phyloP scores from a whole-genome alignment of 1,139 yeast genomes.

The Candida buenavistaensis region DNA sequence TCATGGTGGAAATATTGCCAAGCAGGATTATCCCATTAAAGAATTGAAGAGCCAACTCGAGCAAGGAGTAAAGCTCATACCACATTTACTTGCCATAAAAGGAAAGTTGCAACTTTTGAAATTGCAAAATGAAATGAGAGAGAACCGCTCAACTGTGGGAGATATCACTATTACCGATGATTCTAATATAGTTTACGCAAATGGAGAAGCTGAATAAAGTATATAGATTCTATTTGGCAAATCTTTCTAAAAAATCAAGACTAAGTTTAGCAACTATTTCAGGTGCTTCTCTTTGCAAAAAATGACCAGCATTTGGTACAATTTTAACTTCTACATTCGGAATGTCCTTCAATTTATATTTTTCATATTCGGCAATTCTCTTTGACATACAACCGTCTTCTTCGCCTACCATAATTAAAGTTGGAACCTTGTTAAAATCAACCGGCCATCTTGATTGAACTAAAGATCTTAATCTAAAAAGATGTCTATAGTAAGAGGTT shows the following conservation, averaged over 20 bases:
- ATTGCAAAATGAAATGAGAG: slow-evolving; percentile 39
- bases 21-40: slow-evolving; percentile 32
- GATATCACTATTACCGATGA: slow-evolving; percentile 18
- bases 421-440: slow-evolving; percentile 41
- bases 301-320: slow-evolving; percentile 38
- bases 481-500: slow-evolving; percentile 45
- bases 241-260: slow-evolving; percentile 28
- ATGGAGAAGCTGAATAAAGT: slow-evolving; percentile 40
- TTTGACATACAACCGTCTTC: slow-evolving; percentile 43
- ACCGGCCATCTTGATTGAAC: slow-evolving; percentile 27
- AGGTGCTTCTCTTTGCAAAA: slow-evolving; percentile 45
- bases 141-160: slow-evolving; percentile 16
- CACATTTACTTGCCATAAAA: slow-evolving; percentile 41
- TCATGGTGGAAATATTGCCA: slow-evolving; percentile 44
- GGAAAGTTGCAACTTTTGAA: slow-evolving; percentile 45
- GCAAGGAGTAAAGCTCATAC: slow-evolving; percentile 35
- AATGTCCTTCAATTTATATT: slow-evolving; percentile 19
- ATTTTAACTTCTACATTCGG: slow-evolving; percentile 30
- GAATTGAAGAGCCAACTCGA: slow-evolving; percentile 29
- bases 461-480: slow-evolving; percentile 26
- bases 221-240: slow-evolving; percentile 1
- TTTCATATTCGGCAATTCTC: slow-evolving; percentile 28
- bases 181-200: slow-evolving; percentile 30
- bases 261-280: slow-evolving; percentile 26
- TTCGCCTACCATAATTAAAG: slow-evolving; percentile 38